Base-by-base conservation (phyloP, 345 rosid species). In the Acer campestre region DNA sequence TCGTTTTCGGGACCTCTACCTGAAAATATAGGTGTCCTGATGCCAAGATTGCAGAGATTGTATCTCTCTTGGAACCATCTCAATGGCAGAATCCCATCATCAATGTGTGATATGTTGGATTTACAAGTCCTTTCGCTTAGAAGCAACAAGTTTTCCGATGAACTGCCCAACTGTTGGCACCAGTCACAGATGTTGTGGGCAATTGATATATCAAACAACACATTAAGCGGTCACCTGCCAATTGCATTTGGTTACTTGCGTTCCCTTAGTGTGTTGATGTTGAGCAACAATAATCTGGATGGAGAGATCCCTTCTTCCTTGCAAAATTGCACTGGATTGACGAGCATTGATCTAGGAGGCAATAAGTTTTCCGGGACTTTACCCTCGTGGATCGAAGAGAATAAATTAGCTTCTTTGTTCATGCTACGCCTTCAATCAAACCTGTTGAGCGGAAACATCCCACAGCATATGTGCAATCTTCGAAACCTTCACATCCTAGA, bases 1-100 rank as follows among this genome's bases (percentile, higher is more conserved):
- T 77, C 70, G 46, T 83, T 89, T 80, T 88, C 90, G 0, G 92
- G 93, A 40, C 58, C 82, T 55, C 74, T 86, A 64, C 91, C 90
- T 0, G 66, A 20, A 35, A 84, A 83, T 55, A 80, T 88, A 7
- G 62, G 70, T 16, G 78, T 71, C 51, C 80, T 83, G 61, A 88
- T 88, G 93, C 90, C 88, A 18, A 75, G 80, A 71, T 70, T 88
- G 75, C 46, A 81, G 70, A 84, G 74, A 2, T 6, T 90, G 23
- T 79, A 83, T 73, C 80, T 85, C 67, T 86, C 86, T 20, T 20
- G 53, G 3, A 90, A 90, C 80, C 76, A 76, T 75, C 85, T 88
- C 42, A 71, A 66, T 0, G 85, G 90, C 20, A 27, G 44, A 61
- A 76, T 89, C 58, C 89, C 88, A 0, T 70, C 79, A 17, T 83